Conservation (phyloP, 108 stramenopile genomes). For the Cyclotella distinguenda region DNA sequence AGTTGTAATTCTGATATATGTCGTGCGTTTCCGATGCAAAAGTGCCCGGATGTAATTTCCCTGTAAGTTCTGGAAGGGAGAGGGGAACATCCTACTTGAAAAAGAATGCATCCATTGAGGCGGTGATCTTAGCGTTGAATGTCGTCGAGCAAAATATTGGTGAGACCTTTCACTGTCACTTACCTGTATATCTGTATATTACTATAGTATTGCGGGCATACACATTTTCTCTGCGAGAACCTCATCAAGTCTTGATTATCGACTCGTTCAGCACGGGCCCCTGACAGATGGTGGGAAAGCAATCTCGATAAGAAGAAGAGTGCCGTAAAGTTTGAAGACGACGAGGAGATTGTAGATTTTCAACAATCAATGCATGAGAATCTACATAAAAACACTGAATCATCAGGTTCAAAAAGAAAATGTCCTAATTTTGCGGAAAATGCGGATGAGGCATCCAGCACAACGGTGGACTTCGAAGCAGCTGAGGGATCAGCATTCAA, state of each 20-base stretch:
- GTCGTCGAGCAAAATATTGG: conserved; percentile 21
- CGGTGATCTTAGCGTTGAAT: conserved; percentile 8
- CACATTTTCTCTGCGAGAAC: neutral
- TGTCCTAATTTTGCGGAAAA: neutral
- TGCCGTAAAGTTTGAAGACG: conserved; percentile 8
- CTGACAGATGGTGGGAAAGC: conserved; percentile 37
- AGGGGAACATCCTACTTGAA: conserved; percentile 22
- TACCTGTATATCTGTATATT: neutral
- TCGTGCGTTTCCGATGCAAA: neutral
- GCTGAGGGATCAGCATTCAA: neutral
- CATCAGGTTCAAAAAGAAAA: conserved; percentile 1
- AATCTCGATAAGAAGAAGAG: conserved; percentile 1
- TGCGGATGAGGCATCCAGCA: conserved; percentile 15
- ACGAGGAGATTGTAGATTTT: conserved; percentile 27
- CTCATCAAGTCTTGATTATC: too few relatives aligned
- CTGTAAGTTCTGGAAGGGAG: conserved; percentile 20
- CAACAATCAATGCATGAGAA: neutral
- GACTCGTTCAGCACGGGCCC: conserved; percentile 18
- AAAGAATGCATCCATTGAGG: conserved; percentile 25
- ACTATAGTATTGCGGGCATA: too few relatives aligned
- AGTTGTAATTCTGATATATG: neutral
- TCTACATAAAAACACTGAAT: neutral
- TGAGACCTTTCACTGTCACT: conserved; percentile 1
- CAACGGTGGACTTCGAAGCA: conserved; percentile 12
- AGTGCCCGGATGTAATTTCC: conserved; percentile 30